phyloP scores from a whole-genome alignment of 2,329 filamentous ascomycete genomes.

The Calonectria pteridis region DNA sequence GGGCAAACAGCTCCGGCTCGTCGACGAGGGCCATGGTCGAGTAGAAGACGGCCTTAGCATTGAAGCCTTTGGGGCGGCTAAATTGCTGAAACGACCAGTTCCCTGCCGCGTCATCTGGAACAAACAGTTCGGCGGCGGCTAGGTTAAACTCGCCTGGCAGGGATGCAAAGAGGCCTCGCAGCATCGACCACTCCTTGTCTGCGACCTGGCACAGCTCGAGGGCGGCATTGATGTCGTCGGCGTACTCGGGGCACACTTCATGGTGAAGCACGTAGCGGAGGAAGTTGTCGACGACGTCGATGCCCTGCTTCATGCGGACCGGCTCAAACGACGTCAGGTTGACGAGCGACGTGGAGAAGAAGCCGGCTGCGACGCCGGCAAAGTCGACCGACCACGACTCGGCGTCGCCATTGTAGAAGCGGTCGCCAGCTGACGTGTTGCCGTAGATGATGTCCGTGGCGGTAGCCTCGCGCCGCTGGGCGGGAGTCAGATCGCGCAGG shows the following conservation, averaged over 20 bases:
- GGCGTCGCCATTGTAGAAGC: slow-evolving; percentile 64
- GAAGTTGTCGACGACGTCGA: slow-evolving; percentile 84
- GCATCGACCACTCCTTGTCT: slow-evolving; percentile 73
- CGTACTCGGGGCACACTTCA: slow-evolving; percentile 87
- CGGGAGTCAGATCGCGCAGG: slow-evolving; percentile 64
- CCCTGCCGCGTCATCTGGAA: slow-evolving; percentile 46
- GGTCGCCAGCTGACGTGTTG: slow-evolving; percentile 55
- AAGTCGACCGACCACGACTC: slow-evolving; percentile 86
- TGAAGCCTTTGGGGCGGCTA: slow-evolving; percentile 53
- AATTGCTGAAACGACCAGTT: slow-evolving; percentile 46
- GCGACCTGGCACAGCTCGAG: slow-evolving; percentile 75
- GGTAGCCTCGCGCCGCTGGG: slow-evolving; percentile 72
- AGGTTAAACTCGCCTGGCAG: slow-evolving; percentile 86
- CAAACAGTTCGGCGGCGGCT: slow-evolving; percentile 78
- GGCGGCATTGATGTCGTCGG: slow-evolving; percentile 74
- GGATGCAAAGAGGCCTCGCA: slow-evolving; percentile 61
- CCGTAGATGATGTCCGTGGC: slow-evolving; percentile 71
- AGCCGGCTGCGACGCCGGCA: slow-evolving; percentile 79
- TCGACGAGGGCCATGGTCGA: slow-evolving; percentile 58
- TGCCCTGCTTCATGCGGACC: slow-evolving; percentile 66
- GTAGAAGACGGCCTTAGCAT: slow-evolving; percentile 58
- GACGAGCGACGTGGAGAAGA: slow-evolving; percentile 74
- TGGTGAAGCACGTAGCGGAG: slow-evolving; percentile 89
- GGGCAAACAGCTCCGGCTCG: slow-evolving; percentile 48
- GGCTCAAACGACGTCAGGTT: slow-evolving; percentile 68